Base-by-base conservation (phyloP, 371 early-diverging fungal species). In the Mucor velutinosus region DNA sequence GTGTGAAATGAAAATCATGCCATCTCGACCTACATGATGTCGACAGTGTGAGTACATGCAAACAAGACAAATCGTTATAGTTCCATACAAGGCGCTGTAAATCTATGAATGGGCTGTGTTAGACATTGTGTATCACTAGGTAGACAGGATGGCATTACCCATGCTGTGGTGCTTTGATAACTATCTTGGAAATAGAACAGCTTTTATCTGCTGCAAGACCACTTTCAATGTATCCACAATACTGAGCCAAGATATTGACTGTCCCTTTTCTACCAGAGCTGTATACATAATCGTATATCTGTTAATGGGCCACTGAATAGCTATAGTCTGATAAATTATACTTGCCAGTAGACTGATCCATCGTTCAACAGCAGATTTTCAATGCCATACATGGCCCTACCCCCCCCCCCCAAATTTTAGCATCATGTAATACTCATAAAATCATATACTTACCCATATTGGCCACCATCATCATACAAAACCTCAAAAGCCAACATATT, bases 301-400 rank as follows among this genome's bases (percentile, higher is more conserved):
- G 21, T 23, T 19, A 37, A 25, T 51, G 5, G 10, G 6, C 21
- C n/a, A 23, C 19, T 10, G 5, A 17, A 21, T 21, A 11, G 8
- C 7, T 7, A 10, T 21, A 6, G 23, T 3, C 43, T 2, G 45
- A 45, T 45, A 45, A 45, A 45, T 23, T 25, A 25, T 49, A 47
- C 21, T 35, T 74, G 67, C 74, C 74, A 74, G 45, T 74, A 74
- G 15, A 74, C 74, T 25, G 74, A 64, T 6, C 53, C 62, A 58
- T 74, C 68, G 47, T 74, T 74, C 12, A 33, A 21, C 15, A 74
- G 47, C 12, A 74, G 32, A 39, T 74, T 74, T 10, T 74, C 65
- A 27, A 70, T 63, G n/a, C 67, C 68, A 59, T 74, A 70, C 65
- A 65, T 43, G 3, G 64, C 27, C n/a, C 71, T 62, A 47, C 1